Evolutionary conservation across 2,329 filamentous ascomycete species (phyloP), one percentile per base, ranked within the genome.

Genomic region (Fusarium redolens): DNA sequence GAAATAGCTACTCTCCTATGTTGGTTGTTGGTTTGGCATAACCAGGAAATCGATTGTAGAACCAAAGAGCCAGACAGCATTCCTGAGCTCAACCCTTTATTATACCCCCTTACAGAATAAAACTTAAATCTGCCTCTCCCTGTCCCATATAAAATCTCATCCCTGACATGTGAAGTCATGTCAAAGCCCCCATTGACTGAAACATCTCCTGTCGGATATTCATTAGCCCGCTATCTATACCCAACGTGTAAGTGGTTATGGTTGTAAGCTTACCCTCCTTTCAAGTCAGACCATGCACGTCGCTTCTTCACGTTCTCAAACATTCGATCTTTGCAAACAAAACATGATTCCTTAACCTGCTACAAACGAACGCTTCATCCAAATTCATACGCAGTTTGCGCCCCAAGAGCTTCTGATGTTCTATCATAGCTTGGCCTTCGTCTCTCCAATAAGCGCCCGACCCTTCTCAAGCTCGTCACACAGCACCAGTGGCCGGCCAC

Each of bases 401-500:
- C 37, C 48, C 47, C 18, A 25, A 52, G 55, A 50, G 68, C 59
- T 66, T 72, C 60, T 72, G 30, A 60, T 73, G 69, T 65, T 68
- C 61, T 67, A 67, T 77, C 67, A 78, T 66, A 78, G 68, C 75
- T 77, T 78, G 60, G 71, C 62, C 65, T 75, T 73, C 13, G 67
- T 43, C 50, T 69, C 58, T 37, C 71, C 68, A n/a, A 74, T 58
- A 41, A 59, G 52, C 11, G 69, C 69, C 52, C 60, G 72, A 20
- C 65, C 71, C 75, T 79, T 81, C 15, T 73, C 76, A 61, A 86
- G 73, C 80, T 86, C 84, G 5, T 87, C 83, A 45, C 80, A 78
- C 55, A 90, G 76, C 41, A 86, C 77, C 50, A 88, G 79, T 0
- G 84, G 82, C 52, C 75, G 74, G 1, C 87, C 87, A 5, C 87